These are phyloP conservation scores for Cryptococcus wingfieldii DNA, from an alignment of 1,284 basidiomycete genomes.

Conservation along the genomic window DNA sequence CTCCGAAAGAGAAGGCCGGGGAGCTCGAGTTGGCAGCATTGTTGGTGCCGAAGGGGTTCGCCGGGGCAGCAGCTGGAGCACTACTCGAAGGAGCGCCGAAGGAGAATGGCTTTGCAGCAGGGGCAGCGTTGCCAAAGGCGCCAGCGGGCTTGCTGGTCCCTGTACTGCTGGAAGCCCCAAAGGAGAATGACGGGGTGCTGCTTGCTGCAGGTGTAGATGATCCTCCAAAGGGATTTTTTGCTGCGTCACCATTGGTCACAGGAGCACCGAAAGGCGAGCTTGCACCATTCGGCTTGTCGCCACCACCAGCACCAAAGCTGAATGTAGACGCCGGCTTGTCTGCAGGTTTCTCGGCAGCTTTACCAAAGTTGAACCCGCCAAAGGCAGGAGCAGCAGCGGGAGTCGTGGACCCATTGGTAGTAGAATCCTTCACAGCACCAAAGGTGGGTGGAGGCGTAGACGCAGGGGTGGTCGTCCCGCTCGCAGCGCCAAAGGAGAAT, in stretches of 20 bases:
- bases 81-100: neutral
- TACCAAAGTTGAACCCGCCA: conserved; percentile 21
- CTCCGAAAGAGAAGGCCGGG: conserved; percentile 4
- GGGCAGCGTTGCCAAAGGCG: neutral
- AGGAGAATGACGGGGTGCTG: neutral
- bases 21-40: conserved; percentile 7
- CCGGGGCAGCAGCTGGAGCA: neutral
- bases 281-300: neutral
- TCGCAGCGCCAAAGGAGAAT: conserved; percentile 13
- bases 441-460: conserved; percentile 2
- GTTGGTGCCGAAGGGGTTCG: conserved; percentile 5
- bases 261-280: conserved; percentile 1
- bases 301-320: conserved; percentile 6
- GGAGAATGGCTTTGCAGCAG: neutral
- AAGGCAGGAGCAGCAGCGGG: conserved; percentile 9
- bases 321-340: conserved; percentile 6
- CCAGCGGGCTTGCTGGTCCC: neutral
- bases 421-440: neutral
- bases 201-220: neutral
- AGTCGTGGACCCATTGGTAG: neutral
- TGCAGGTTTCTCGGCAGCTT: conserved; percentile 10
- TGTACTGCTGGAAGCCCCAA: neutral
- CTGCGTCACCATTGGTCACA: neutral
- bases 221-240: neutral
- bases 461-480: neutral